Base-by-base conservation (phyloP, 2,329 filamentous ascomycete genomes). In the Neofusicoccum umdonicola region DNA sequence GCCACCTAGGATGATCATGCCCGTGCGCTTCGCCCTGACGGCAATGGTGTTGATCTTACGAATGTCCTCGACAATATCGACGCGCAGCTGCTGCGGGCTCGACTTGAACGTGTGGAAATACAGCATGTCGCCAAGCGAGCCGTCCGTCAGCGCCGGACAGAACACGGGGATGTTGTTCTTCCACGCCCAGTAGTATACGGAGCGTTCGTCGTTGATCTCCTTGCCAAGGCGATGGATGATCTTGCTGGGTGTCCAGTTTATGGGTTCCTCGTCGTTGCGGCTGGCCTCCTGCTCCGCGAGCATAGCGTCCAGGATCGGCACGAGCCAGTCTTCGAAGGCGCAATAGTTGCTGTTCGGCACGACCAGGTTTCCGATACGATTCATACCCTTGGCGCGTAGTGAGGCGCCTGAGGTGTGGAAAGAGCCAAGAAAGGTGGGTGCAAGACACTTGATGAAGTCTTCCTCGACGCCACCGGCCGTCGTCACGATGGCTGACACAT, bases 341-440 rank as follows among this genome's bases (percentile, higher is more conserved):
- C 95, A 98, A 82, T 99, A 96, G 80, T 99, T 99, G 77, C 88
- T 91, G 77, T 99, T 99, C 5, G 95, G 95, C 1, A 99, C 95
- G 22, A 98, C 84, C 1, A 99, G 85, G 73, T 99, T 98, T 60
- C 95, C 95, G 71, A 99, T 98, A 37, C 95, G 88, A 79, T 99
- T 99, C 73, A 98, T 86, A 9, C 95, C 95, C 75, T 92, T 90
- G 67, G 88, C 85, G 44, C 95, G 91, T 22, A 99, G 85, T 1
- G 87, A 86, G 8, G 90, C 89, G 13, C 95, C 95, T 0, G 85
- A 80, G 0, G 91, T 88, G 60, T 85, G 87, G 79, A 98, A 99
- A 1, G 91, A 89, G 50, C 92, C 92, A 74, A 98, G 88, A 78
- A 97, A 99, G 0, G 95, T 99, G 61, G 92, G 89, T 11, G 90